phyloP scores from a whole-genome alignment of 2,329 filamentous ascomycete species.

The Polychaeton citri region DNA sequence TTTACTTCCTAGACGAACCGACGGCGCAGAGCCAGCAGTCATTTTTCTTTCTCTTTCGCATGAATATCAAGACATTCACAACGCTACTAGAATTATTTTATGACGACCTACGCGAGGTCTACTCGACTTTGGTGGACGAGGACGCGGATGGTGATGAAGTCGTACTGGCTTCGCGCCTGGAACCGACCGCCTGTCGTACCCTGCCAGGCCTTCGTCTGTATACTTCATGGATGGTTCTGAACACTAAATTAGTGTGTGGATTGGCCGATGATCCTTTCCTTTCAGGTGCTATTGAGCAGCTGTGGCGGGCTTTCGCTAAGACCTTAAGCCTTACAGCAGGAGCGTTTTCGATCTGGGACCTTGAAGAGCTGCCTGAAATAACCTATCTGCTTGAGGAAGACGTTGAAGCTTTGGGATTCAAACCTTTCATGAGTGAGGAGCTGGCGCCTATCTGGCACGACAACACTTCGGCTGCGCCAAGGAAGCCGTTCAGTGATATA shows the following conservation, averaged over 20 bases:
- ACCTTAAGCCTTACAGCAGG: constrained; percentile 45
- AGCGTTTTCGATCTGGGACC: constrained; percentile 42
- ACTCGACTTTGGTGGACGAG: constrained; percentile 29
- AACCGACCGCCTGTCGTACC: constrained; percentile 39
- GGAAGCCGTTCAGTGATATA: constrained; percentile 39
- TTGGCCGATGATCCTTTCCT: constrained; percentile 40
- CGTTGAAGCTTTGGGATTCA: constrained; percentile 51
- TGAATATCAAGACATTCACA: constrained; percentile 68
- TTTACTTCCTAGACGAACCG: constrained; percentile 12
- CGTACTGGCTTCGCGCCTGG: constrained; percentile 8
- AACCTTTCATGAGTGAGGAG: constrained; percentile 39
- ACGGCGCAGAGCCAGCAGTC: constrained; percentile 21
- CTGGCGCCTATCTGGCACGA: constrained; percentile 37
- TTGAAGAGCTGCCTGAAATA: constrained; percentile 34
- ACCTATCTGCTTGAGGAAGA: constrained; percentile 57
- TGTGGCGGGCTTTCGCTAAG: constrained; percentile 54
- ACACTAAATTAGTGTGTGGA: constrained; percentile 40
- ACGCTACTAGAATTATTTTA: constrained; percentile 57
- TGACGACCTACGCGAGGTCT: constrained; percentile 45
- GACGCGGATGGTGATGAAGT: constrained; percentile 32
- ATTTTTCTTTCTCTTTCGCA: constrained; percentile 53
- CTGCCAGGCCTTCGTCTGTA: constrained; percentile 54
- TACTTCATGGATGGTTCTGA: constrained; percentile 52
- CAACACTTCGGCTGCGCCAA: constrained; percentile 28
- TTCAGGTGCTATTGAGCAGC: constrained; percentile 43